phyloP scores from a whole-genome alignment of 2,329 filamentous ascomycete species.

The Scedosporium dehoogii region DNA sequence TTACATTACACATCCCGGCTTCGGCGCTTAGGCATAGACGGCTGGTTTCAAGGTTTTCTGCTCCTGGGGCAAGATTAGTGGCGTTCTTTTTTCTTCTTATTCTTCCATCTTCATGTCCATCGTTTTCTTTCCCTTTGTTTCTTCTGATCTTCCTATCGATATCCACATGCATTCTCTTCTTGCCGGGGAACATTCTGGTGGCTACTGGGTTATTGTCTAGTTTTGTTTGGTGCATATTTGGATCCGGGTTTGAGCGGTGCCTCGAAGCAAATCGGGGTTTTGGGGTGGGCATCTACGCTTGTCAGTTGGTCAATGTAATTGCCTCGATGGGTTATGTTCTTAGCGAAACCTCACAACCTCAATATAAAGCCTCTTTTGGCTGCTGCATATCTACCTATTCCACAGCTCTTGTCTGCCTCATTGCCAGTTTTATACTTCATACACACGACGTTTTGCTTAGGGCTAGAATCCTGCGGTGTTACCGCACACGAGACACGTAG shows the following conservation, averaged over 20 bases:
- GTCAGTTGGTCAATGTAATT: not conserved
- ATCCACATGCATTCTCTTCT: not conserved
- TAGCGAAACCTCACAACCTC: not conserved
- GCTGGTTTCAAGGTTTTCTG: conserved; percentile 8
- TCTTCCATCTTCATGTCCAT: not conserved
- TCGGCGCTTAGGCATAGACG: conserved; percentile 13
- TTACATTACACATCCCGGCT: conserved; percentile 3
- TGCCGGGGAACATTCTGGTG: not conserved
- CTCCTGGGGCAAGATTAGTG: conserved; percentile 1
- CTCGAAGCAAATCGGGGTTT: not conserved
- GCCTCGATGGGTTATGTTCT: not conserved
- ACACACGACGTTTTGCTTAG: no score
- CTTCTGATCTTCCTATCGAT: not conserved
- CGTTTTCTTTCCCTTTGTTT: no score
- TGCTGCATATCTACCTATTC: not conserved
- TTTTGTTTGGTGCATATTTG: not conserved
- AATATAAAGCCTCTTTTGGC: not conserved
- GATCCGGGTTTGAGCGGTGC: not conserved
- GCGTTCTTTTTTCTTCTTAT: not conserved
- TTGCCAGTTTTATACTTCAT: no score
- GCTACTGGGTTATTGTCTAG: not conserved
- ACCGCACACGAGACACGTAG: no score
- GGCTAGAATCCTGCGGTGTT: no score
- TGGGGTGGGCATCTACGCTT: not conserved
- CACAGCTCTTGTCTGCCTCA: not conserved